Evolutionary conservation across 2,329 filamentous ascomycete genomes (phyloP), one percentile per base, ranked within the genome.

Genomic region (Juglanconis juglandina): DNA sequence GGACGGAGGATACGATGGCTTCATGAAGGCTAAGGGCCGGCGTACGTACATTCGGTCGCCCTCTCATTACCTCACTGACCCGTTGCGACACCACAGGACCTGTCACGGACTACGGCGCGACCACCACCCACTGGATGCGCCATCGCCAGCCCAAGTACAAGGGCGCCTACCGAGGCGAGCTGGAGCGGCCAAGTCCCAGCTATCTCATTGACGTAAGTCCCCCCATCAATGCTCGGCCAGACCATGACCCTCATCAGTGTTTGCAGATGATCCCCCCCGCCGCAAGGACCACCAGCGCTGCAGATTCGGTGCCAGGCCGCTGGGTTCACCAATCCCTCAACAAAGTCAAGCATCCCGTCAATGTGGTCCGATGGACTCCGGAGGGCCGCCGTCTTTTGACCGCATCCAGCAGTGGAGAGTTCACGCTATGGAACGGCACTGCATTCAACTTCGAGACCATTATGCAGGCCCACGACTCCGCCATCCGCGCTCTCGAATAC

Each of bases 381-480:
- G 95, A 99, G 75, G 95, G 95, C 34, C 88, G 95, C 63, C 84
- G 95, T 66, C 79, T 99, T 59, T 82, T 99, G 71, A 98, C 95
- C 0, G 95, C 92, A 30, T 96, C 93, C 0, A 96, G 92, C 66
- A 98, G 94, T 72, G 95, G 95, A 70, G 95, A 99, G 73, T 99
- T 99, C 70, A 99, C 96, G 44, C 77, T 99, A 3, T 99, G 95
- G 95, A 99, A 99, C 73, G 95, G 95, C 64, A 98, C 94, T 48
- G 94, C 92, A 32, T 99, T 99, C 83, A 98, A 99, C 75, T 99
- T 99, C 69, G 95, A 99, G 77, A 98, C 95, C 3, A 97, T 99
- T 34, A 97, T 97, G 90, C 93, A 96, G 79, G 94, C 94, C 44
- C 94, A 98, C 74, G 94, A 97, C 75, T 87, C 88, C 58, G 90